These are phyloP conservation scores for Onygenales sp. DNA, from an alignment of 2,329 filamentous ascomycete species.

Conservation along the genomic window DNA sequence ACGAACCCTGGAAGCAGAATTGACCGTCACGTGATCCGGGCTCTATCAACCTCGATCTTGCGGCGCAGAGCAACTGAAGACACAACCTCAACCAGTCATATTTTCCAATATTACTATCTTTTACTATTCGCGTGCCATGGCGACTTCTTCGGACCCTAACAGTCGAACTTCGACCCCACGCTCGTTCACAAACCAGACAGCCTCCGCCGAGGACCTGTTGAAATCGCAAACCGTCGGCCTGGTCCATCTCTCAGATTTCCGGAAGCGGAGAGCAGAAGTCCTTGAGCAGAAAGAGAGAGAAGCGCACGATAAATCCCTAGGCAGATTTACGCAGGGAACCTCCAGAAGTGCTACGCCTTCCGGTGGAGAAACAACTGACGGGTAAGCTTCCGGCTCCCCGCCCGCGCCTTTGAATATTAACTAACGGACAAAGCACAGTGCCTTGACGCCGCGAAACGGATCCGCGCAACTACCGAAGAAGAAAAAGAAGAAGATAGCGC, in stretches of 20 bases:
- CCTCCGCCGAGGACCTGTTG: constrained; percentile 69
- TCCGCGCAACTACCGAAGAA: constrained; percentile 30
- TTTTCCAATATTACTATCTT: not conserved
- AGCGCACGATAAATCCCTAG: constrained; percentile 53
- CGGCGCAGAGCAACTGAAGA: too few relatives aligned
- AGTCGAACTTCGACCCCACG: constrained; percentile 36
- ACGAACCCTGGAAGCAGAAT: too few relatives aligned
- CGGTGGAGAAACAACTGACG: constrained; percentile 40
- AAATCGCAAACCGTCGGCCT: constrained; percentile 85
- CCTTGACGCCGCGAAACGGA: constrained; percentile 39
- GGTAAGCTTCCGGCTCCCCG: constrained; percentile 40
- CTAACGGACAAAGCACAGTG: constrained; percentile 52
- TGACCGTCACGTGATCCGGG: too few relatives aligned
- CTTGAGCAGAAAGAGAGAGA: constrained; percentile 82
- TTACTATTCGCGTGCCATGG: constrained; percentile 3
- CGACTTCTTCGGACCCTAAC: constrained; percentile 23
- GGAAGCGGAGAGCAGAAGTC: constrained; percentile 91
- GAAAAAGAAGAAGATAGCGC: constrained; percentile 51
- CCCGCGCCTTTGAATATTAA: constrained; percentile 9
- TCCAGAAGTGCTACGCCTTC: constrained; percentile 45
- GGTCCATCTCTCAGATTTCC: constrained; percentile 84
- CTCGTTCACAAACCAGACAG: constrained; percentile 63
- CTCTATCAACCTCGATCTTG: too few relatives aligned
- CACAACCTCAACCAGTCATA: too few relatives aligned
- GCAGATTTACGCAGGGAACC: constrained; percentile 30